Conservation (phyloP, 352 stramenopile species). For the Pythium rhizo-oryzae region DNA sequence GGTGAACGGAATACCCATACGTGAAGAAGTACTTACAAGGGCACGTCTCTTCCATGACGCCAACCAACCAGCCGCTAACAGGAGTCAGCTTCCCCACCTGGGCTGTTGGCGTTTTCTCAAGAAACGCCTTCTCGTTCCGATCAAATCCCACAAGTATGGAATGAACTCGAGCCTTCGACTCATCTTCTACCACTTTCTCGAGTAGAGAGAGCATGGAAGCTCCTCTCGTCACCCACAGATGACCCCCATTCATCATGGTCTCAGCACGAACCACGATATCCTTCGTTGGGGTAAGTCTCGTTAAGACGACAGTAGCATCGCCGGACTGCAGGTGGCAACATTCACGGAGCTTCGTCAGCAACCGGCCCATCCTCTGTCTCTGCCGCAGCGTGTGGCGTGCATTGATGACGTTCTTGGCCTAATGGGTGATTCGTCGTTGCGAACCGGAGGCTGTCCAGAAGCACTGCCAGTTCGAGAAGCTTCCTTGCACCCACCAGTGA, state of each 20-base stretch:
- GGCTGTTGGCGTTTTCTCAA: not conserved
- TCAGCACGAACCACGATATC: not conserved
- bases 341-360: not conserved
- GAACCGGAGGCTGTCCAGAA: conserved; percentile 18
- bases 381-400: conserved; percentile 9
- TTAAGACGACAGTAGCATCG: not conserved
- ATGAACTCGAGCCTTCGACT: no score
- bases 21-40: conserved; percentile 2
- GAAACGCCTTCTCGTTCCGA: not conserved
- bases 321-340: not conserved
- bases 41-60: not conserved
- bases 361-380: not conserved
- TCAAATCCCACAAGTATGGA: not conserved
- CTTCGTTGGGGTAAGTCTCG: not conserved
- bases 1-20: conserved; percentile 10
- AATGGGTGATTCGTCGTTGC: conserved; percentile 26
- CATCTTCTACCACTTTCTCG: no score
- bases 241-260: not conserved
- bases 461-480: conserved; percentile 21
- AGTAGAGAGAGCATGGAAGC: no score
- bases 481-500: conserved; percentile 11
- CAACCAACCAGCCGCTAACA: not conserved
- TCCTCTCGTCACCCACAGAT: not conserved
- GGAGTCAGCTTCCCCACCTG: conserved; percentile 2
- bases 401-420: conserved; percentile 30